Percentiles rank a stretch among this genome's conserved stretches.
phyloP scores from a whole-genome alignment of 2,329 filamentous ascomycete genomes.

The Claviceps digitariae region DNA sequence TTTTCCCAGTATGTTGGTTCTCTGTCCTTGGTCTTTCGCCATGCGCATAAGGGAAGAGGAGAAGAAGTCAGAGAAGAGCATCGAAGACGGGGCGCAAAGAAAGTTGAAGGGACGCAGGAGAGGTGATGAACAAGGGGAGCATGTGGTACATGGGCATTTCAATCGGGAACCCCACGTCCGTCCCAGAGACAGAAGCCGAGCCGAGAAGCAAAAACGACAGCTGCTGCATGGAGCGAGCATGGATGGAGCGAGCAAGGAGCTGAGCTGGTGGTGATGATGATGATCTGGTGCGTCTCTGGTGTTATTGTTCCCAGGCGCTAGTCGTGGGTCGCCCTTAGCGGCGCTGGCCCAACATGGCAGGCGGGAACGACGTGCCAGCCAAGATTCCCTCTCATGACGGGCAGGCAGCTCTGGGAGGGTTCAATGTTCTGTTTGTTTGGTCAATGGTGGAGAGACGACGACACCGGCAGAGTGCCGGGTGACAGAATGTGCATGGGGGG shows the following conservation, averaged over 20 bases:
- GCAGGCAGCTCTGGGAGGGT: neutral
- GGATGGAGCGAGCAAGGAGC: neutral
- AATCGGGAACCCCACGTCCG: neutral
- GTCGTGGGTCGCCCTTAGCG: neutral
- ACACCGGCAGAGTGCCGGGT: conserved; percentile 6
- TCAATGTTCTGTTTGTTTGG: neutral
- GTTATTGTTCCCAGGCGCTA: neutral
- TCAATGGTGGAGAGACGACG: conserved; percentile 2
- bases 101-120: neutral
- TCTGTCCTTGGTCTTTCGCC: neutral
- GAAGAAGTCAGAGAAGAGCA: neutral
- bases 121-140: neutral
- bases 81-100: neutral
- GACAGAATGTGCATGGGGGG: neutral
- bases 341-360: neutral
- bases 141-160: neutral
- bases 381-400: neutral
- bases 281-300: neutral
- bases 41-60: neutral
- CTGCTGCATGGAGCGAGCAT: neutral
- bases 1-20: neutral
- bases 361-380: neutral
- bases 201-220: neutral
- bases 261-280: neutral
- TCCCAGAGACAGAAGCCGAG: neutral